These are phyloP conservation scores for Tulasnella sp. DNA, from an alignment of 768 basidiomycete species.

Conservation along the genomic window DNA sequence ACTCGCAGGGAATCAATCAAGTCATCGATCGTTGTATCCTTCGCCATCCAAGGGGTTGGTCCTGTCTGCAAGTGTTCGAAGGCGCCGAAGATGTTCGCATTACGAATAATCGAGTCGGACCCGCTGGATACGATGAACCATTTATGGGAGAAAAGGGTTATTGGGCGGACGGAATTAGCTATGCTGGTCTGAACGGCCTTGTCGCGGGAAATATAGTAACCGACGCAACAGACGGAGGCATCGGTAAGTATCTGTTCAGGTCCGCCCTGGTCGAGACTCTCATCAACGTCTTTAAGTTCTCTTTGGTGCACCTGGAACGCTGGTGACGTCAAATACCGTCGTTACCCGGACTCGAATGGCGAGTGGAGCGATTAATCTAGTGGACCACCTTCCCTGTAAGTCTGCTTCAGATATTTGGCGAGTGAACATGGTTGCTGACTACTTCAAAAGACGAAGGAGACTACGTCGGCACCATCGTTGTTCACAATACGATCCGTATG, in stretches of 20 bases:
- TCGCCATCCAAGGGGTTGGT: conserved; percentile 40
- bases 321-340: conserved; percentile 40
- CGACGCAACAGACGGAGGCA: conserved; percentile 40
- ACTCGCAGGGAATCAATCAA: conserved; percentile 36
- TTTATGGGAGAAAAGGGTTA: conserved; percentile 1
- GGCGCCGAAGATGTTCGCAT: conserved; percentile 31
- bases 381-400: conserved; percentile 38
- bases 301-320: conserved; percentile 39
- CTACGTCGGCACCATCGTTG: conserved; percentile 36
- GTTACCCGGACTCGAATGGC: conserved; percentile 35
- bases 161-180: conserved; percentile 41
- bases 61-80: conserved; percentile 40
- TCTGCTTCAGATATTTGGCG: not conserved
- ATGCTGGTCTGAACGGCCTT: conserved; percentile 38
- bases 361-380: conserved; percentile 41
- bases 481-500: conserved; percentile 39
- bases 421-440: not conserved
- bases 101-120: conserved; percentile 33
- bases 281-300: conserved; percentile 25
- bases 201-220: conserved; percentile 39
- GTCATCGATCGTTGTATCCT: conserved; percentile 40
- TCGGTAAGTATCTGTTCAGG: conserved; percentile 34
- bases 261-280: not conserved
- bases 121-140: conserved; percentile 37
- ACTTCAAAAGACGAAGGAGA: conserved; percentile 16